Percentiles rank a stretch among this genome's conserved stretches.
These are phyloP conservation scores for Viridothelium virens DNA, from an alignment of 495 filamentous ascomycete genomes.

Conservation along the genomic window DNA sequence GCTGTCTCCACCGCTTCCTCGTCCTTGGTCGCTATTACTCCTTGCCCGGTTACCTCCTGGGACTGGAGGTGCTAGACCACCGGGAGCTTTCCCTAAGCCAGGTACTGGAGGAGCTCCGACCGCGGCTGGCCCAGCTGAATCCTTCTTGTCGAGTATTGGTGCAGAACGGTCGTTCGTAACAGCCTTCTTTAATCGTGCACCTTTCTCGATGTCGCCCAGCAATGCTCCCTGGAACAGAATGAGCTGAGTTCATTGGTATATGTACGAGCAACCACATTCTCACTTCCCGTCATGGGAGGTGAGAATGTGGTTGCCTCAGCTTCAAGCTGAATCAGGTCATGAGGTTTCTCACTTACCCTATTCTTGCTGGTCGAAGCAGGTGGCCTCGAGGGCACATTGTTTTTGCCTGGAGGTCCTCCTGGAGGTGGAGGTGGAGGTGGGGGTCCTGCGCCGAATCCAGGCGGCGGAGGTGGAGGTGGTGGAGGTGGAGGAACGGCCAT, in stretches of 20 bases:
- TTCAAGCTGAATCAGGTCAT: not conserved
- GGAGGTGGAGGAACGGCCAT: conserved; percentile 51
- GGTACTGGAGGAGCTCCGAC: conserved; percentile 79
- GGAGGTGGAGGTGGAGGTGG: conserved; percentile 59
- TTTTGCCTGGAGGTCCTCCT: conserved; percentile 43
- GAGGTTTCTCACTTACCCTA: conserved; percentile 42
- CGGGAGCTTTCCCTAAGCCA: conserved; percentile 52
- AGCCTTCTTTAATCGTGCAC: conserved; percentile 70
- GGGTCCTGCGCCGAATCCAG: conserved; percentile 54
- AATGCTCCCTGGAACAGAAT: conserved; percentile 60
- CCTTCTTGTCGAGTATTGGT: conserved; percentile 49
- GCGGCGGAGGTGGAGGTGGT: conserved; percentile 50
- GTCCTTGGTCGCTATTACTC: conserved; percentile 69
- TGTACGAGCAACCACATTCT: not conserved
- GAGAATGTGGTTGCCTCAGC: conserved; percentile 22
- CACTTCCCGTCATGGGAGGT: not conserved
- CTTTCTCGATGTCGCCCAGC: conserved; percentile 83
- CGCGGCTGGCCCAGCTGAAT: conserved; percentile 50
- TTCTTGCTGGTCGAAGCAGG: conserved; percentile 43
- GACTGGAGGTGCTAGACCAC: conserved; percentile 68
- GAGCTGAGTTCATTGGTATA: conserved; percentile 32
- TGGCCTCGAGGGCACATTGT: conserved; percentile 43
- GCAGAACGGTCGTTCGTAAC: conserved; percentile 94
- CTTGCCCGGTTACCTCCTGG: conserved; percentile 57
- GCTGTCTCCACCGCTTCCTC: conserved; percentile 40